Base-by-base conservation (phyloP, 148 eudicot species). In the Vaccinium macrocarpon region DNA sequence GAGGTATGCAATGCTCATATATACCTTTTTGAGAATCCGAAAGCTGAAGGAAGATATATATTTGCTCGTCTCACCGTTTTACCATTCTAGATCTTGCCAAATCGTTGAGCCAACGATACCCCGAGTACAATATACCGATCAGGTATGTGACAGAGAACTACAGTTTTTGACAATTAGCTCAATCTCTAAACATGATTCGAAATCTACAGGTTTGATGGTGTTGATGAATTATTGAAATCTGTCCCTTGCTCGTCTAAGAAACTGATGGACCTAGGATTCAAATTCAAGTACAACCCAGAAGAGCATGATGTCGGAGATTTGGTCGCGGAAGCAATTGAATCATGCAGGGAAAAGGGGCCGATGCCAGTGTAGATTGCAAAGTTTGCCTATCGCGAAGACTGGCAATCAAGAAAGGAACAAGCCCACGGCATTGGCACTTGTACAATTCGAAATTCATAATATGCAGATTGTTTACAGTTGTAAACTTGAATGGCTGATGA, bases 11-110 rank as follows among this genome's bases (percentile, higher is more conserved):
- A 72, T 68, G 89, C 89, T 79, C 89, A 87, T 14, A 82, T 87
- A 46, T 79, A 82, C 59, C 71, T 87, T 32, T 80, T 82, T 16
- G 85, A 87, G 89, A 49, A 87, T 35, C 74, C 76, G 19, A 7
- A 77, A 78, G 89, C 89, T 14, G 21, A 85, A 35, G 89, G 89
- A 38, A 82, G 89, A 82, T 87, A 87, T 87, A 87, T 70, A 87
- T 87, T 23, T 87, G 89, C 85, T 87, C 84, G 53, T 85, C 87
- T 76, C 79, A 81, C 6, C 52, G 46, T 64, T 78, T 82, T 50
- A 84, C 81, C 52, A 85, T 84, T 19, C 19, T 74, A 38, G 83
- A 84, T 5, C 85, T 87, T 38, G 85, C 89, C 19, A 51, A 82
- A 6, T 78, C 86, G 0, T 50, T 87, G 18, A 84, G 78, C 57